Conservation (phyloP, 805 yeast genomes). For the Spathaspora arborariae region DNA sequence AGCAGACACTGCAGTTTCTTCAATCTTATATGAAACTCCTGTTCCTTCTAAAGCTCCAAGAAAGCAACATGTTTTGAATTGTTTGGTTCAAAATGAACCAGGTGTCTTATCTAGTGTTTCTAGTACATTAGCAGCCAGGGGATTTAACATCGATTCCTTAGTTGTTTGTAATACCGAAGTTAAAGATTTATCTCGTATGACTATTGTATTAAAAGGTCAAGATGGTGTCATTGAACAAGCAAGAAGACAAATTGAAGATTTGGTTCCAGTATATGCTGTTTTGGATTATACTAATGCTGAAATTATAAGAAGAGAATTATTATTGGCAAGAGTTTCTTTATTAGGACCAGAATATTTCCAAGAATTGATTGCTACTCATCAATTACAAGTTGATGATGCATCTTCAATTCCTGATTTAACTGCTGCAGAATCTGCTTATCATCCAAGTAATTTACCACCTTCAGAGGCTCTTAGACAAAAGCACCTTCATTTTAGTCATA, state of each 20-base stretch:
- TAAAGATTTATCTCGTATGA: constrained; percentile 92
- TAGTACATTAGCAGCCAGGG: constrained; percentile 96
- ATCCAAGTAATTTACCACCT: constrained; percentile 85
- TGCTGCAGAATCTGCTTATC: constrained; percentile 52
- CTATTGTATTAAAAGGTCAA: constrained; percentile 89
- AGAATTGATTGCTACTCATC: constrained; percentile 86
- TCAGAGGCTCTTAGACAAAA: constrained; percentile 93
- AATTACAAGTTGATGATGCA: constrained; percentile 39
- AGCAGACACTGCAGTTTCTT: constrained; percentile 94
- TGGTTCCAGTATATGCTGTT: constrained; percentile 98
- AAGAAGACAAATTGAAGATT: constrained; percentile 94
- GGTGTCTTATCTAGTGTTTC: constrained; percentile 93
- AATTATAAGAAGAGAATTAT: constrained; percentile 85
- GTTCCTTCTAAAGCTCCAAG: constrained; percentile 55
- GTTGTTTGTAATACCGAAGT: constrained; percentile 97
- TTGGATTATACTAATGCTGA: constrained; percentile 89
- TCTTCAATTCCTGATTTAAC: constrained; percentile 40
- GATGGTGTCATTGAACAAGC: constrained; percentile 98
- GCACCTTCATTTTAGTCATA: constrained; percentile 81
- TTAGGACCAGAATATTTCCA: constrained; percentile 98
- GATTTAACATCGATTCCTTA: constrained; percentile 95
- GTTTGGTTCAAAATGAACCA: constrained; percentile 97
- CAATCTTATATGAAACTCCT: constrained; percentile 92
- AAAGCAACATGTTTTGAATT: constrained; percentile 88
- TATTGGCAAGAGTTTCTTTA: constrained; percentile 86